Evolutionary conservation across 2,329 filamentous ascomycete genomes (phyloP).

Genomic region (Sarocladiaceae sp.): DNA sequence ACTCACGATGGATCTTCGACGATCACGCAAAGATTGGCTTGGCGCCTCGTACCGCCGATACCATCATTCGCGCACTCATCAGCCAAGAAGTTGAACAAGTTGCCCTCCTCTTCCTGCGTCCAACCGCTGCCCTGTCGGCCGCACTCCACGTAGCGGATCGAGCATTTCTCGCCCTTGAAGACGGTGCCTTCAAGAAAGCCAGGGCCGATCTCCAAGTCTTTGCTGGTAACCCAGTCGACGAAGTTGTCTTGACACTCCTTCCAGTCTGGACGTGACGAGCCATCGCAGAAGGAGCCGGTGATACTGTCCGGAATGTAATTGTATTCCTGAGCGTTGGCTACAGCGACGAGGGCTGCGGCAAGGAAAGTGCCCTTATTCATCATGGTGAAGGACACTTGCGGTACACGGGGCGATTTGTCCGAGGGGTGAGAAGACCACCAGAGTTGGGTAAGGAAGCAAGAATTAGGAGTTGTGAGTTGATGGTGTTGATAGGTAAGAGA

Average conservation of each 20-base stretch:
- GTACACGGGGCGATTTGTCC: too few species aligned
- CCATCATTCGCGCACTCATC: neutral
- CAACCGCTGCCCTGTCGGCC: neutral
- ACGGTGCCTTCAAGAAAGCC: neutral
- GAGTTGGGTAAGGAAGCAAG: too few species aligned
- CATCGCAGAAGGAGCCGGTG: neutral
- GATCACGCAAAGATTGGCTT: neutral
- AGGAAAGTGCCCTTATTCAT: neutral
- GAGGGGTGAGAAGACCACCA: too few species aligned
- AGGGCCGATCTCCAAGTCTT: neutral
- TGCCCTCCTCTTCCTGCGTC: neutral
- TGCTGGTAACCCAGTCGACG: neutral
- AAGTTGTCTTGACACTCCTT: neutral
- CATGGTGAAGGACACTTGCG: too few species aligned
- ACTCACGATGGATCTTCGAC: neutral
- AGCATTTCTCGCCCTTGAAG: neutral
- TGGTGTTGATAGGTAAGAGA: too few species aligned
- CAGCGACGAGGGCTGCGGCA: neutral
- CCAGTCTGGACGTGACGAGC: neutral
- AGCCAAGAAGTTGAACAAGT: neutral
- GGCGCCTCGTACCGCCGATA: neutral
- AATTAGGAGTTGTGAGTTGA: too few species aligned
- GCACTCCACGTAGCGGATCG: neutral
- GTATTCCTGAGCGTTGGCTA: neutral
- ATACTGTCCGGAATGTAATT: neutral